Percentiles rank a stretch among this genome's conserved stretches.
These are phyloP conservation scores for Hortaea sp. DNA, from an alignment of 2,329 filamentous ascomycete genomes.

Conservation along the genomic window DNA sequence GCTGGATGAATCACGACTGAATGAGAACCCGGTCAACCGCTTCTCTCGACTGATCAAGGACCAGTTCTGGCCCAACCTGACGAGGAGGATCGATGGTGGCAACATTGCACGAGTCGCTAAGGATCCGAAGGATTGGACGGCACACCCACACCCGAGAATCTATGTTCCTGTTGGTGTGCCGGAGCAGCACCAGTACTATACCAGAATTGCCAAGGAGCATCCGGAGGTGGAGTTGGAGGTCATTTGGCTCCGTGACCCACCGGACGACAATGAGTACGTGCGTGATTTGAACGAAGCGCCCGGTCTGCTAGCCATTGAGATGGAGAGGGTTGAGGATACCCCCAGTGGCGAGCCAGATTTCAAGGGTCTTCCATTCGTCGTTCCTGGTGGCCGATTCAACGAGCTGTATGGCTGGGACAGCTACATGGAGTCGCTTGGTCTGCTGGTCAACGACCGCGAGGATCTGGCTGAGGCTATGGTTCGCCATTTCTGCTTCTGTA, in stretches of 20 bases:
- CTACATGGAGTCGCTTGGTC: constrained; percentile 92
- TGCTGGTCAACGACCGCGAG: constrained; percentile 74
- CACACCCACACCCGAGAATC: constrained; percentile 77
- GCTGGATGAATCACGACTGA: constrained; percentile 80
- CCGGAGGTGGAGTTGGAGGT: constrained; percentile 86
- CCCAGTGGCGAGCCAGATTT: constrained; percentile 60
- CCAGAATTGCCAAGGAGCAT: constrained; percentile 61
- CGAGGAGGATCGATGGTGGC: constrained; percentile 78
- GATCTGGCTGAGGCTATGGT: constrained; percentile 93
- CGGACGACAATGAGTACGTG: constrained; percentile 64
- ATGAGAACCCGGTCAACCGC: constrained; percentile 88
- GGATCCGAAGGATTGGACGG: constrained; percentile 94
- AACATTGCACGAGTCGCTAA: constrained; percentile 76
- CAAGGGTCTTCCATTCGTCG: constrained; percentile 83
- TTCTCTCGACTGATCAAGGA: constrained; percentile 77
- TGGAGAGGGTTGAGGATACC: constrained; percentile 58
- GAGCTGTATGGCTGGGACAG: constrained; percentile 98
- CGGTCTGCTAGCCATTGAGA: constrained; percentile 79
- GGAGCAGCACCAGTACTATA: constrained; percentile 85
- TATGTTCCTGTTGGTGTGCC: constrained; percentile 80
- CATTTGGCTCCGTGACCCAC: constrained; percentile 57
- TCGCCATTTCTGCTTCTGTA: constrained; percentile 93
- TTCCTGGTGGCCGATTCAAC: constrained; percentile 94
- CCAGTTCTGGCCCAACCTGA: constrained; percentile 88
- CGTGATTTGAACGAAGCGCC: constrained; percentile 77